Evolutionary conservation across 148 eudicot genomes (phyloP), one percentile per base, ranked within the genome.

Genomic region (Cornus controversa): DNA sequence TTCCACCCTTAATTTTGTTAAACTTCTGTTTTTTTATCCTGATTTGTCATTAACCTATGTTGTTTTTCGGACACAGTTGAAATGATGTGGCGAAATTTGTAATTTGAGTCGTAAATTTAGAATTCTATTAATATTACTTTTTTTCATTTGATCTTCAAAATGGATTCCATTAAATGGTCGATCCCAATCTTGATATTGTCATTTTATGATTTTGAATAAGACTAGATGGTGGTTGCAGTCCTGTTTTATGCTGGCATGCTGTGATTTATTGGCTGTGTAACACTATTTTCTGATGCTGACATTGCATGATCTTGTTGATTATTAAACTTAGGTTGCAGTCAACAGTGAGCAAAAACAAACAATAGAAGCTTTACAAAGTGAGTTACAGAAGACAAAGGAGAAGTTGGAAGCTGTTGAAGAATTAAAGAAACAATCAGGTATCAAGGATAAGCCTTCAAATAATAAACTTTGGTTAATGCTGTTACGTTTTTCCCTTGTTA

Each of bases 351-450:
- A 97, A 71, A 89, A 90, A 78, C 91, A 92, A 83, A 93, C 98
- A 70, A 96, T 96, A 74, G 98, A 90, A 80, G 92, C 98, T 78
- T 85, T 96, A 79, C 92, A 91, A 82, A 88, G 82, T 82, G 98
- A 96, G 84, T 89, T 93, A 76, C 98, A 93, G 82, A 90, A 87
- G 89, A 93, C 92, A 47, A 90, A 88, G 81, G 97, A 93, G 84
- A 90, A 90, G 83, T 84, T 96, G 73, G 91, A 88, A 83, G 97
- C 94, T 77, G 90, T 96, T 75, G 98, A 93, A 84, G 99, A 96
- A 81, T 81, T 93, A 81, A 96, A 96, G 78, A 88, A 86, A 64
- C 98, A 93, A 85, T 91, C 99, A 87, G 96, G 99, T 95, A 40
- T 6, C 6, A 40, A 40, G 9, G 45, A 9, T 40, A 40, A 40